Evolutionary conservation across 2,329 filamentous ascomycete genomes (phyloP).

Genomic region (Fusarium burgessii): DNA sequence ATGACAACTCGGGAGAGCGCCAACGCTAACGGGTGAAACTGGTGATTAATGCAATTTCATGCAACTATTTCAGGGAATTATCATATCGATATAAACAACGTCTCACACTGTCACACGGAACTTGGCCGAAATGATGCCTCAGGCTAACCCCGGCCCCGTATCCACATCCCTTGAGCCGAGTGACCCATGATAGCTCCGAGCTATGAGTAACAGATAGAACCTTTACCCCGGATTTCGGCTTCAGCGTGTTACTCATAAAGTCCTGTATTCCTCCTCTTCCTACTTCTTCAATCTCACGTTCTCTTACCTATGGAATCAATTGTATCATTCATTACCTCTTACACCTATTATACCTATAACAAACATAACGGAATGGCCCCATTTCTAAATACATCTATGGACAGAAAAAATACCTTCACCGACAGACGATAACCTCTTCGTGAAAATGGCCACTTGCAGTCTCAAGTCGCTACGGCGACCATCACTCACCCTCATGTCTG

Average conservation of each 20-base stretch:
- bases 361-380: slow-evolving; percentile 24
- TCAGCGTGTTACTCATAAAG: slow-evolving; percentile 20
- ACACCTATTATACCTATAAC: background rate
- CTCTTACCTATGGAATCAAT: slow-evolving; percentile 14
- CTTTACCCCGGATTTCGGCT: slow-evolving; percentile 33
- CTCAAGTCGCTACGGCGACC: slow-evolving; percentile 41
- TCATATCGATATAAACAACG: background rate
- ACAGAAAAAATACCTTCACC: slow-evolving; percentile 18
- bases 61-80: background rate
- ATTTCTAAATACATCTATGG: slow-evolving; percentile 10
- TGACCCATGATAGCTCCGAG: slow-evolving; percentile 18
- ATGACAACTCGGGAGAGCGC: background rate
- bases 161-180: slow-evolving; percentile 36
- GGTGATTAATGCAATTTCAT: slow-evolving; percentile 14
- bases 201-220: slow-evolving; percentile 35
- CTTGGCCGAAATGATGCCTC: slow-evolving; percentile 36
- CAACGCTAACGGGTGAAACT: slow-evolving; percentile 12
- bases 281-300: background rate
- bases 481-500: slow-evolving; percentile 29
- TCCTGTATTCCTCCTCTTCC: slow-evolving; percentile 1
- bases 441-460: slow-evolving; percentile 34
- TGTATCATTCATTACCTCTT: background rate
- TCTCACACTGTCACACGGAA: slow-evolving; percentile 28
- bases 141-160: slow-evolving; percentile 12
- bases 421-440: slow-evolving; percentile 19